Conservation (phyloP, 1,284 basidiomycete genomes). For the Pulveroboletus sp. region DNA sequence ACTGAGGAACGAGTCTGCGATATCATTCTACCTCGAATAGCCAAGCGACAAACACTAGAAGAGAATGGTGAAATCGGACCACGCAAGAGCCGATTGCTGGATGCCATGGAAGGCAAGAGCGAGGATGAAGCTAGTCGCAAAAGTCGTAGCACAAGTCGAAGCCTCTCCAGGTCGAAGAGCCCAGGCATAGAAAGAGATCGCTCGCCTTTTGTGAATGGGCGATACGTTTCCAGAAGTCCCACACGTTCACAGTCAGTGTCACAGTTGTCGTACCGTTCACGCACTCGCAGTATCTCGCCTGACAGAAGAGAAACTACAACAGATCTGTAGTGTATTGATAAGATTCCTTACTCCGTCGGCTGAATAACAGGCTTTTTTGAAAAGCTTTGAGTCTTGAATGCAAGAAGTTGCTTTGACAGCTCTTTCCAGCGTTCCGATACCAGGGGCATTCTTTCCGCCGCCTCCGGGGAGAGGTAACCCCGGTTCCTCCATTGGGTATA, state of each 20-base stretch:
- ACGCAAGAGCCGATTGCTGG: constrained; percentile 76
- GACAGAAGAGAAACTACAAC: constrained; percentile 48
- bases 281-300: constrained; percentile 60
- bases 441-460: constrained; percentile 60
- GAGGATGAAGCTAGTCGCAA: constrained; percentile 47
- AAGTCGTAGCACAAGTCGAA: constrained; percentile 36
- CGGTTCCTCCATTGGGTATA: constrained; percentile 74
- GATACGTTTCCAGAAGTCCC: constrained; percentile 64
- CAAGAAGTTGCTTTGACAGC: constrained; percentile 59
- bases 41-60: constrained; percentile 85
- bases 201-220: constrained; percentile 48
- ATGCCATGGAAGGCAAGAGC: constrained; percentile 76
- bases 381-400: constrained; percentile 61
- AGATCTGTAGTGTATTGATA: constrained; percentile 17
- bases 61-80: constrained; percentile 88
- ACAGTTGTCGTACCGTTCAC: constrained; percentile 49
- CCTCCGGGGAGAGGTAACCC: constrained; percentile 67
- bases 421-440: constrained; percentile 68
- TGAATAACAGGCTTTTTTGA: constrained; percentile 43
- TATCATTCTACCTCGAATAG: constrained; percentile 90
- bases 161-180: constrained; percentile 34
- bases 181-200: constrained; percentile 30
- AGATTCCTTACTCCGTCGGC: constrained; percentile 21
- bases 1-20: constrained; percentile 94
- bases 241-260: constrained; percentile 43